Percentiles rank a stretch among this genome's conserved stretches.
Evolutionary conservation across 2,329 filamentous ascomycete genomes (phyloP).

Genomic region (Xylariaceae sp.): DNA sequence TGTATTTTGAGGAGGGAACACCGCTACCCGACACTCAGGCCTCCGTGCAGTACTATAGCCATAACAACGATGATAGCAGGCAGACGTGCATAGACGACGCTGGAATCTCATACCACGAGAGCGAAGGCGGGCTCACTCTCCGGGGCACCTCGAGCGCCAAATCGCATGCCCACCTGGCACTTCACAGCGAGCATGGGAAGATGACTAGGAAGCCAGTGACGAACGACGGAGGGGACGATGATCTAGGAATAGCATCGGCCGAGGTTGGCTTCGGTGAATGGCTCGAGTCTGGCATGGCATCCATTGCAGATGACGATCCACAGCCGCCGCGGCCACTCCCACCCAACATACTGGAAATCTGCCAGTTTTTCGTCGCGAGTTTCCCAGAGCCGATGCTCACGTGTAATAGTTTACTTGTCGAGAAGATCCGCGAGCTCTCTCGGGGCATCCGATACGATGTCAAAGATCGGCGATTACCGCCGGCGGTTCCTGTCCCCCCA

Average conservation of each 20-base stretch:
- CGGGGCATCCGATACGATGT: slow-evolving; percentile 44
- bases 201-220: not conserved
- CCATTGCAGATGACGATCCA: slow-evolving; percentile 21
- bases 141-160: not conserved
- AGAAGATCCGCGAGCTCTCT: slow-evolving; percentile 52
- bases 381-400: slow-evolving; percentile 57
- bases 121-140: slow-evolving; percentile 1
- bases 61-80: not conserved
- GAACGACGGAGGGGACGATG: not conserved
- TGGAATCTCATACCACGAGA: not conserved
- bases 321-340: slow-evolving; percentile 43
- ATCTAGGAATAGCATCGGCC: slow-evolving; percentile 6
- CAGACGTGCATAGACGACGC: not conserved
- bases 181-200: not conserved
- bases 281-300: slow-evolving; percentile 23
- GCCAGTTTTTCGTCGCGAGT: slow-evolving; percentile 48
- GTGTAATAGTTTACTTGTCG: slow-evolving; percentile 49
- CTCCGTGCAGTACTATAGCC: not conserved
- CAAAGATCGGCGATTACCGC: slow-evolving; percentile 14
- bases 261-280: slow-evolving; percentile 22
- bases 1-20: slow-evolving; percentile 7
- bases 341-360: slow-evolving; percentile 47
- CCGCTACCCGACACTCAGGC: not conserved
- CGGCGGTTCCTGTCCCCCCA: slow-evolving; percentile 8
- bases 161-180: not conserved